phyloP scores from a whole-genome alignment of 495 filamentous ascomycete genomes.

The Aspergillus conjunctus region DNA sequence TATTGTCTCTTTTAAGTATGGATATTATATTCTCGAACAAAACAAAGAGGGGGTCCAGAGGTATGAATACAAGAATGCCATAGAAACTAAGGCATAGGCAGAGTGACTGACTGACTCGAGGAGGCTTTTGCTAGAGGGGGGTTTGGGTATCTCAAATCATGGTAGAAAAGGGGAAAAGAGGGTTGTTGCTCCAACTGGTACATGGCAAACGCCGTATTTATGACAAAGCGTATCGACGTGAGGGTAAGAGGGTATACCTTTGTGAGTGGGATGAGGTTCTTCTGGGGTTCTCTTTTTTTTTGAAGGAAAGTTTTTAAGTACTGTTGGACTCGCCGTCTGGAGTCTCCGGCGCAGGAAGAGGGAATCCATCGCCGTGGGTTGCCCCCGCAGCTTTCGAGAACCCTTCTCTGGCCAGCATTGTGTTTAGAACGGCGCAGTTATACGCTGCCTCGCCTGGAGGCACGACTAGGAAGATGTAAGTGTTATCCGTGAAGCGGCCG shows the following conservation, averaged over 20 bases:
- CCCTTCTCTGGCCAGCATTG: conserved; percentile 76
- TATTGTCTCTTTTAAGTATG: too few species aligned
- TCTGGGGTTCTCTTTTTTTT: too few species aligned
- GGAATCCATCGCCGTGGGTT: conserved; percentile 48
- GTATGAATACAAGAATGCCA: conserved; percentile 12
- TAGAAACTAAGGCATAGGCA: not conserved
- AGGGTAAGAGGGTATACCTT: too few species aligned
- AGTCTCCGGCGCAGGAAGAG: conserved; percentile 41
- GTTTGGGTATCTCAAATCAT: conserved; percentile 17
- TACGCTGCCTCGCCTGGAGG: conserved; percentile 85
- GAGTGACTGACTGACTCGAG: not conserved
- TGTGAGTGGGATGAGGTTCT: too few species aligned
- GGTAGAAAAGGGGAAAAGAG: not conserved
- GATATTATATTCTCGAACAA: not conserved
- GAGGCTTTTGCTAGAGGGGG: not conserved
- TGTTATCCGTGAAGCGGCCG: conserved; percentile 91
- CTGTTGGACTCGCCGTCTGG: conserved; percentile 29
- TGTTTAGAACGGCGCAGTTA: conserved; percentile 87
- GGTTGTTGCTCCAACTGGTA: not conserved
- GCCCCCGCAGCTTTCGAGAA: conserved; percentile 58
- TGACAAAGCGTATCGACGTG: not conserved
- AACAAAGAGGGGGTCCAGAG: not conserved
- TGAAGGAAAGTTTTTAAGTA: conserved; percentile 1
- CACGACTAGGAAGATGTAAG: conserved; percentile 88
- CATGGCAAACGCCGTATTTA: not conserved